These are phyloP conservation scores for Penicillium polonicum DNA, from an alignment of 2,329 filamentous ascomycete genomes.

Conservation along the genomic window DNA sequence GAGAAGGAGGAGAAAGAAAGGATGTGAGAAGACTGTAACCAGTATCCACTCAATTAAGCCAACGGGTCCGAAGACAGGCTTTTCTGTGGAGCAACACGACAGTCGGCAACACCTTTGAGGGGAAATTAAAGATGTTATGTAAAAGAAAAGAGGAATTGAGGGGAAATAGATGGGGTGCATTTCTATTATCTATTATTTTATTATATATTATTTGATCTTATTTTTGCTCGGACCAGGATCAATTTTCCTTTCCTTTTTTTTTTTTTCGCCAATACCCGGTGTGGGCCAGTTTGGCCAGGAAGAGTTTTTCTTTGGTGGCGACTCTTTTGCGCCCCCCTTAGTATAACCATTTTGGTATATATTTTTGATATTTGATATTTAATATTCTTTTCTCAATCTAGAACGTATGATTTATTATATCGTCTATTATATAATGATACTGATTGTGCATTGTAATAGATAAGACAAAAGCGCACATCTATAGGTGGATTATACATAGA, in stretches of 20 bases:
- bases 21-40: conserved; percentile 10
- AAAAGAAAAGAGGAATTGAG: conserved; percentile 18
- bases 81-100: conserved; percentile 15
- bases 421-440: not conserved
- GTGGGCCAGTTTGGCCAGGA: conserved; percentile 10
- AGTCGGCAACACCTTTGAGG: conserved; percentile 6
- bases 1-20: conserved; percentile 8
- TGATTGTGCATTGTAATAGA: not conserved
- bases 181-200: not conserved
- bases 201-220: not conserved
- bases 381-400: not conserved
- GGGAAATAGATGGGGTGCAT: not conserved
- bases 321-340: not conserved
- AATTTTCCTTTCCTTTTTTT: not conserved
- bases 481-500: not conserved
- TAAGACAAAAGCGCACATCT: not conserved
- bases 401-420: not conserved
- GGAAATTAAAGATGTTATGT: conserved; percentile 22
- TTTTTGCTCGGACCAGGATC: not conserved
- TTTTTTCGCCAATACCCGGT: not conserved
- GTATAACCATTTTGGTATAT: not conserved
- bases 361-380: not conserved
- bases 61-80: conserved; percentile 12
- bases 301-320: conserved; percentile 8
- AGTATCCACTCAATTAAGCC: conserved; percentile 13